These are phyloP conservation scores for Arthrinium phaeospermum DNA, from an alignment of 2,329 filamentous ascomycete genomes.

Conservation along the genomic window DNA sequence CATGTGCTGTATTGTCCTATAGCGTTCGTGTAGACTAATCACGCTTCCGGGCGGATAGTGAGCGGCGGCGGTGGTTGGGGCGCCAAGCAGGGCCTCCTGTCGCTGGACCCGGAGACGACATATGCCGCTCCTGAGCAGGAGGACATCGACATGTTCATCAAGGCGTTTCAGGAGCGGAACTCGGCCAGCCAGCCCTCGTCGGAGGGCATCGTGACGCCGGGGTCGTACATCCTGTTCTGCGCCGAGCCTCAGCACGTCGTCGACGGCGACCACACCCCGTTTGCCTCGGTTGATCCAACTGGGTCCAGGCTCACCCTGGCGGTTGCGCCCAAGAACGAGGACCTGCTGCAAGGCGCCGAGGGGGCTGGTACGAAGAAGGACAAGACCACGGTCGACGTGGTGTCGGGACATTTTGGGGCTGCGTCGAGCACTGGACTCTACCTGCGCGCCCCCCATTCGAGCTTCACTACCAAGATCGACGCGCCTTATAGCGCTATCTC, in stretches of 20 bases:
- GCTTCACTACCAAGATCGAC: conserved; percentile 37
- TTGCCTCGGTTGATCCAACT: neutral
- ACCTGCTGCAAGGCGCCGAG: conserved; percentile 19
- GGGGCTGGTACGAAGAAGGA: neutral
- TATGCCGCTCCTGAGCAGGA: conserved; percentile 57
- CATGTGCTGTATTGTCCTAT: neutral
- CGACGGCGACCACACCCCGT: conserved; percentile 22
- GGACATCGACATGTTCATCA: conserved; percentile 59
- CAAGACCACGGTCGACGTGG: conserved; percentile 33
- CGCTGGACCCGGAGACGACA: conserved; percentile 72
- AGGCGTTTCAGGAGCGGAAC: conserved; percentile 48
- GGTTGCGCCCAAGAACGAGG: conserved; percentile 31
- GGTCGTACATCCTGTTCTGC: conserved; percentile 72
- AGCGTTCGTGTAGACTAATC: neutral
- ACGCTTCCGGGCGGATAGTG: conserved; percentile 49
- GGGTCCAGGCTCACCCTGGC: conserved; percentile 30
- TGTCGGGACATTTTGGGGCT: conserved; percentile 62
- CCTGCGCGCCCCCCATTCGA: conserved; percentile 36
- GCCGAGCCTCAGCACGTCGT: conserved; percentile 42
- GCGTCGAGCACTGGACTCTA: conserved; percentile 67
- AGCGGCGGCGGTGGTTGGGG: conserved; percentile 89
- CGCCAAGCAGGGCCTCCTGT: conserved; percentile 76
- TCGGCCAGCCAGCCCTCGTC: conserved; percentile 30
- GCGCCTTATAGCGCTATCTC: conserved; percentile 27
- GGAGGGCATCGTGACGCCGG: conserved; percentile 64